Evolutionary conservation across 345 rosid species (phyloP).

Genomic region (Isatis tinctoria): DNA sequence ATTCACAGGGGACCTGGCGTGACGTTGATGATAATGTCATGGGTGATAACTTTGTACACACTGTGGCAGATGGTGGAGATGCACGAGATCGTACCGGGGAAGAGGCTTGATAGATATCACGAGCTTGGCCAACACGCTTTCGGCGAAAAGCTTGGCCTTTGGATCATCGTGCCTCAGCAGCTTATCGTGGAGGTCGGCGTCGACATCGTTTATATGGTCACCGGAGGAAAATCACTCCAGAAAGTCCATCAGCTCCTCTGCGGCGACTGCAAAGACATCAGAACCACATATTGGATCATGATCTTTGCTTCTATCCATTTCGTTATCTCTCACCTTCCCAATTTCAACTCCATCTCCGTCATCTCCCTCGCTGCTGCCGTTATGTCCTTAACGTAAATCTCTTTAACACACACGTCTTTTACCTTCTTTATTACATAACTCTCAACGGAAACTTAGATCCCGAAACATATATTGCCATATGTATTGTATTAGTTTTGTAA

Average conservation of each 20-base stretch:
- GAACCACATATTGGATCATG: constrained; percentile 54
- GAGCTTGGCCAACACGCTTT: constrained; percentile 72
- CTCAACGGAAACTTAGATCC: background rate
- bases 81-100: constrained; percentile 74
- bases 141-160: constrained; percentile 65
- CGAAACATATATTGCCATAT: too few species aligned
- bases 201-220: constrained; percentile 57
- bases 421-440: background rate
- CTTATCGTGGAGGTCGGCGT: constrained; percentile 61
- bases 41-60: constrained; percentile 70
- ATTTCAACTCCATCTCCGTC: constrained; percentile 55
- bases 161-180: constrained; percentile 70
- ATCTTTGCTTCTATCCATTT: constrained; percentile 55
- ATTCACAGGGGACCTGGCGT: constrained; percentile 57
- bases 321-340: constrained; percentile 57
- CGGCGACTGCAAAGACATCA: constrained; percentile 42
- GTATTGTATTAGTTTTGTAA: background rate
- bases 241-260: constrained; percentile 45
- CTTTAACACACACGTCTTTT: background rate
- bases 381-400: constrained; percentile 56
- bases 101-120: constrained; percentile 68
- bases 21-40: constrained; percentile 47
- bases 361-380: constrained; percentile 62
- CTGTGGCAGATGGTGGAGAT: constrained; percentile 87
- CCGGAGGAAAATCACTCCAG: constrained; percentile 60